Conservation (phyloP, 441 rosid species). For the Syzygium malaccense region DNA sequence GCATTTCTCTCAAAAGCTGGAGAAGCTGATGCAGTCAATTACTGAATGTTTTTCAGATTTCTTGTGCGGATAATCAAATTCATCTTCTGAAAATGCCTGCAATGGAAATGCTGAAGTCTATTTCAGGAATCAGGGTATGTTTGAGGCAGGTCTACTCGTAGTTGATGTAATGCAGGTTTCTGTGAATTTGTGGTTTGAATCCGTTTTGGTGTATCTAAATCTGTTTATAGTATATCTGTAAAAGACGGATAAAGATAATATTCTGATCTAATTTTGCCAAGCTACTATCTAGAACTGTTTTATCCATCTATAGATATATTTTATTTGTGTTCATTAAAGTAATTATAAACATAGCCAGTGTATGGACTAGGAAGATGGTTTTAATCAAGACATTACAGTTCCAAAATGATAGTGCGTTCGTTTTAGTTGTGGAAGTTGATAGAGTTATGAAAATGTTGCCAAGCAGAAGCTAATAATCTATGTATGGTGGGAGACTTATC, state of each 20-base stretch:
- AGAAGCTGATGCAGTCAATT: background rate
- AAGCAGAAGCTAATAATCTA: background rate
- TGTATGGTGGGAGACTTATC: background rate
- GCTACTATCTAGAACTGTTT: background rate
- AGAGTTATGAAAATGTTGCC: background rate
- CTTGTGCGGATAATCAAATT: conserved; percentile 97
- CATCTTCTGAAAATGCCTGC: conserved; percentile 89
- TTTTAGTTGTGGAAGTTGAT: background rate
- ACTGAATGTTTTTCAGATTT: conserved; percentile 48
- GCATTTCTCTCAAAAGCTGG: background rate
- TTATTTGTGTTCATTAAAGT: background rate
- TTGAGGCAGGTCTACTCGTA: background rate
- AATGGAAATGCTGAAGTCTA: conserved; percentile 77
- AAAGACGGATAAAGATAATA: background rate
- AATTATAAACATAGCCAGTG: background rate
- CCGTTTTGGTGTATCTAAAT: background rate
- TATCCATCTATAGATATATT: background rate
- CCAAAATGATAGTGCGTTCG: background rate
- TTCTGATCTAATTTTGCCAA: background rate
- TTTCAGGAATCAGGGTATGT: conserved; percentile 92
- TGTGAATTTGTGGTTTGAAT: background rate
- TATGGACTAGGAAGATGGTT: background rate
- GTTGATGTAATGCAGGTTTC: background rate
- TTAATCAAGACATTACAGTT: background rate
- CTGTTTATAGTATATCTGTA: background rate